Conservation (phyloP, 2,329 filamentous ascomycete species). For the Verticillium dahliae region DNA sequence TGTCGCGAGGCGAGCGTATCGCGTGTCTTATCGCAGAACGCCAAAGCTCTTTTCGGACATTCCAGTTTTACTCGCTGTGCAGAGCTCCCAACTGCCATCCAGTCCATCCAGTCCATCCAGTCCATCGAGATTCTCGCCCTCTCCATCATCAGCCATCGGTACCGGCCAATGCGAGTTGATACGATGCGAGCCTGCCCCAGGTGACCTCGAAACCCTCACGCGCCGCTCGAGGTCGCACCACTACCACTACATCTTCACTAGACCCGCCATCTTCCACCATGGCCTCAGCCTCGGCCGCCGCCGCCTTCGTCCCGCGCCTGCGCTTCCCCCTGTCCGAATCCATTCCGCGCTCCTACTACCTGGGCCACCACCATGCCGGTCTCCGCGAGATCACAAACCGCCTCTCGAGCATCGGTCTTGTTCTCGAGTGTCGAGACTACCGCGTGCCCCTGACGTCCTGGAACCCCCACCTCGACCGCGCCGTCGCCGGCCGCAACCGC, state of each 20-base stretch:
- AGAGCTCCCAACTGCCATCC: not conserved
- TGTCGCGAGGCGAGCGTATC: conserved; percentile 14
- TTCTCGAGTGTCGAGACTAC: conserved; percentile 93
- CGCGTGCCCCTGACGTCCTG: conserved; percentile 82
- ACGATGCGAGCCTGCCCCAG: not conserved
- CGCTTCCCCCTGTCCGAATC: conserved; percentile 61
- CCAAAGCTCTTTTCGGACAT: not conserved
- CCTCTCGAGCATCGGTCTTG: conserved; percentile 74
- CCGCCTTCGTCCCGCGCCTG: conserved; percentile 64
- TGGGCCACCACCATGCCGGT: conserved; percentile 85
- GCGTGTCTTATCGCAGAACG: not conserved
- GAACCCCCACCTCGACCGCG: conserved; percentile 82
- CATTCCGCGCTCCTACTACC: conserved; percentile 84
- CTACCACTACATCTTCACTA: not conserved
- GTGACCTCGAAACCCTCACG: not conserved
- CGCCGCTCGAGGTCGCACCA: not conserved
- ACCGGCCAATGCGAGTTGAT: not conserved
- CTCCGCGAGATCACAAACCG: conserved; percentile 75
- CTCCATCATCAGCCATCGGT: not conserved
- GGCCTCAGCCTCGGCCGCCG: conserved; percentile 8
- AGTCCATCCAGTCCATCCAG: not conserved
- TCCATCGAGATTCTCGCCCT: not conserved
- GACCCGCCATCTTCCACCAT: not conserved
- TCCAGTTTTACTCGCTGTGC: not conserved
- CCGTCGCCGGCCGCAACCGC: conserved; percentile 64